Conservation (phyloP, 1,284 basidiomycete species). For the Ceratobasidium sp. region DNA sequence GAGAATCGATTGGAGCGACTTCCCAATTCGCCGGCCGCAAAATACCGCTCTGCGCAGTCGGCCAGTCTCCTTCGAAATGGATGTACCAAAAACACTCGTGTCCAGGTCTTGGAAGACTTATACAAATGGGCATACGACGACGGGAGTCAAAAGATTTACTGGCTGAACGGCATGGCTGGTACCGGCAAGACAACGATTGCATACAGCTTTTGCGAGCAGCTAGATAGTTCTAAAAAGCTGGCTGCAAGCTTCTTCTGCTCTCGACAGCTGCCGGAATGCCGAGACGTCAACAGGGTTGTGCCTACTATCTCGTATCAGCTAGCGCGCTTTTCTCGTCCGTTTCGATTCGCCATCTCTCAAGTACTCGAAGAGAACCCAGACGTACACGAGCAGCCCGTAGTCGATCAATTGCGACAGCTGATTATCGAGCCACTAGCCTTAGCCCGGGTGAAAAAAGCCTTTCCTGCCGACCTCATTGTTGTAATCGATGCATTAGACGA, state of each 20-base stretch:
- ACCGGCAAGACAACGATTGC: not conserved
- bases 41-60: not conserved
- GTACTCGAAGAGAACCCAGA: not conserved
- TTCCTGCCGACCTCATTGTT: not conserved
- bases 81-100: not conserved
- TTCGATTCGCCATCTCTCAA: not conserved
- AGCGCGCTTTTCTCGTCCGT: not conserved
- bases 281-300: not conserved
- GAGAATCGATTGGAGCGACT: no score
- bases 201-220: not conserved
- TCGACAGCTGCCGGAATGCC: no score
- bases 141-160: not conserved
- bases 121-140: not conserved
- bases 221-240: not conserved
- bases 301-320: not conserved
- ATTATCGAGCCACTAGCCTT: not conserved
- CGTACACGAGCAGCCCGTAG: not conserved
- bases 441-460: not conserved
- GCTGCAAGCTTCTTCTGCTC: not conserved
- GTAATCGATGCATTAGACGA: conserved; percentile 22
- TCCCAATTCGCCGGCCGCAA: no score
- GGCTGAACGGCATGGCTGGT: conserved; percentile 12
- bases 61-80: not conserved
- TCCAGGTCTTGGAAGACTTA: not conserved
- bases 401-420: not conserved